These are phyloP conservation scores for Boletus huronensis DNA, from an alignment of 768 basidiomycete genomes.

Conservation along the genomic window DNA sequence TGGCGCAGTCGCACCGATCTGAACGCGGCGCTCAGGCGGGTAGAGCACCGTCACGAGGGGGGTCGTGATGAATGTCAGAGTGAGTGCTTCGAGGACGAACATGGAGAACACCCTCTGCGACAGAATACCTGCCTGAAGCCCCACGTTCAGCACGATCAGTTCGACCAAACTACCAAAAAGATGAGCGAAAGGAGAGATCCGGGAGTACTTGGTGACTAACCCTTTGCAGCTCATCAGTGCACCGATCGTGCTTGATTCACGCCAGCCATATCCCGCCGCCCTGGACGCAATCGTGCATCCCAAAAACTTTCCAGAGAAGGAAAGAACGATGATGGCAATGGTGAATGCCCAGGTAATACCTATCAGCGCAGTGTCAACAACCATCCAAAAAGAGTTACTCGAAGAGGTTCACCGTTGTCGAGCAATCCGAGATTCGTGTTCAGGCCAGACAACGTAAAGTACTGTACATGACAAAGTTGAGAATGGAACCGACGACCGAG, in stretches of 20 bases:
- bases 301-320: slow-evolving; percentile 86
- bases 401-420: slow-evolving; percentile 51
- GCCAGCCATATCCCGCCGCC: slow-evolving; percentile 66
- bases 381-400: background rate
- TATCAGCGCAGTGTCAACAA: slow-evolving; percentile 20
- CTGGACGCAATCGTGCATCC: slow-evolving; percentile 74
- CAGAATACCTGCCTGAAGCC: slow-evolving; percentile 76
- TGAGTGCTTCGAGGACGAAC: slow-evolving; percentile 85
- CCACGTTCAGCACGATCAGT: slow-evolving; percentile 94
- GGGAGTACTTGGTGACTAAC: slow-evolving; percentile 33
- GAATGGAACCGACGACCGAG: background rate
- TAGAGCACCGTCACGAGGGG: slow-evolving; percentile 67
- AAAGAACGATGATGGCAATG: slow-evolving; percentile 70
- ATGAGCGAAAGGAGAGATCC: background rate
- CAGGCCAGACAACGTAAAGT: slow-evolving; percentile 90
- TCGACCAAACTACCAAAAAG: slow-evolving; percentile 67
- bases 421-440: slow-evolving; percentile 86
- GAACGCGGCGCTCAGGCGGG: slow-evolving; percentile 56
- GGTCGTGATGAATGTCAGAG: slow-evolving; percentile 84
- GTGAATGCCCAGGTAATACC: slow-evolving; percentile 88
- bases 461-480: slow-evolving; percentile 41
- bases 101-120: slow-evolving; percentile 81
- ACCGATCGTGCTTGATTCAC: slow-evolving; percentile 83
- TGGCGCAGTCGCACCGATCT: slow-evolving; percentile 30
- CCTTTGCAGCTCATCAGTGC: slow-evolving; percentile 96